These are phyloP conservation scores for Colletotrichum chlorophyti DNA, from an alignment of 2,329 filamentous ascomycete genomes.

Conservation along the genomic window DNA sequence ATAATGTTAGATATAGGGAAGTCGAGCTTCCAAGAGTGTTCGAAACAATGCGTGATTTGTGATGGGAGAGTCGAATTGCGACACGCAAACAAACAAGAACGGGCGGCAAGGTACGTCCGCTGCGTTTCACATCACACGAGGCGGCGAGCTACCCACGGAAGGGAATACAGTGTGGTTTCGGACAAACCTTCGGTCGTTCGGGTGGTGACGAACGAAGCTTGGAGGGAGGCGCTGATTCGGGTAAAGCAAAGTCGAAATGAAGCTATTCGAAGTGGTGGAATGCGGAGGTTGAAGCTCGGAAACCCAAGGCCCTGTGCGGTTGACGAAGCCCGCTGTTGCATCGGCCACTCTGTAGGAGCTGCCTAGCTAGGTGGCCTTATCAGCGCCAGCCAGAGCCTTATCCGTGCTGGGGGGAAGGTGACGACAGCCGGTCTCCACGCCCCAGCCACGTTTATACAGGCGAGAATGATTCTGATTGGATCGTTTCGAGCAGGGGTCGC, in stretches of 20 bases:
- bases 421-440: slow-evolving; percentile 26
- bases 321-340: no score
- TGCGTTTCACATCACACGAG: slow-evolving; percentile 30
- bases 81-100: slow-evolving; percentile 20
- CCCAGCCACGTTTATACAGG: slow-evolving; percentile 17
- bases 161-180: neutral
- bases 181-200: neutral
- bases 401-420: slow-evolving; percentile 27
- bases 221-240: neutral
- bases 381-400: slow-evolving; percentile 25
- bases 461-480: slow-evolving; percentile 3
- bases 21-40: slow-evolving; percentile 13
- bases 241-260: neutral
- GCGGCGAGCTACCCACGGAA: slow-evolving; percentile 1
- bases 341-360: slow-evolving; percentile 9
- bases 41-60: neutral
- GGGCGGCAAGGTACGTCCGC: slow-evolving; percentile 9
- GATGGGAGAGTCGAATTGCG: slow-evolving; percentile 6
- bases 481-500: neutral
- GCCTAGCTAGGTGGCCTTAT: slow-evolving; percentile 28
- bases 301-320: neutral
- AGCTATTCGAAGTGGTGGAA: neutral
- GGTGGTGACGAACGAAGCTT: neutral
- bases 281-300: slow-evolving; percentile 1
- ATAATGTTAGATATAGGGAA: slow-evolving; percentile 38